Evolutionary conservation across 2,329 filamentous ascomycete species (phyloP).

Genomic region (Ustulina deusta): DNA sequence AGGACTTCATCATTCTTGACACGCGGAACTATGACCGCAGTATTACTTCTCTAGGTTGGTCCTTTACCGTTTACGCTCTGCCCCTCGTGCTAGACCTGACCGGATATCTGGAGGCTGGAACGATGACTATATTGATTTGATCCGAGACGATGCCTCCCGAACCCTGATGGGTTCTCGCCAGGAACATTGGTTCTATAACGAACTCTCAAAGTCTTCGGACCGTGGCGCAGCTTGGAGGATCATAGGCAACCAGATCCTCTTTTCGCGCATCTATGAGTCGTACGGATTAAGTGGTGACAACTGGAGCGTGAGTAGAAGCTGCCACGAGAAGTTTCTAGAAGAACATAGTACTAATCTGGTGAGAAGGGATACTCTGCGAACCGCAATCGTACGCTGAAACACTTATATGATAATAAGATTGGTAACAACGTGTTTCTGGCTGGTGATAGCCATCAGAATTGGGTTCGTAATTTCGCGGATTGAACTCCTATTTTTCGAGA

Average conservation of each 20-base stretch:
- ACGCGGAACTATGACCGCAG: conserved; percentile 76
- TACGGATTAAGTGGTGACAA: conserved; percentile 51
- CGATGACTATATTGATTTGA: conserved; percentile 69
- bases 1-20: conserved; percentile 75
- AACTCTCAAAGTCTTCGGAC: conserved; percentile 67
- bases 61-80: not conserved
- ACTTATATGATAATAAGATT: conserved; percentile 75
- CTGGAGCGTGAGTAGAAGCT: conserved; percentile 51
- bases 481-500: not conserved
- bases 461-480: conserved; percentile 57
- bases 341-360: not conserved
- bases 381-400: conserved; percentile 75
- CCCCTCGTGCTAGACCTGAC: conserved; percentile 15
- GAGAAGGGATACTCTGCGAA: conserved; percentile 74
- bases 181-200: conserved; percentile 79
- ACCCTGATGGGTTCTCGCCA: conserved; percentile 78
- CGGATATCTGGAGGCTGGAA: conserved; percentile 65
- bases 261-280: conserved; percentile 64
- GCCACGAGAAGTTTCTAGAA: not conserved
- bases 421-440: conserved; percentile 79
- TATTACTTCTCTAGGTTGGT: conserved; percentile 62
- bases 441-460: conserved; percentile 76
- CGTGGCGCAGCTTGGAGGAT: conserved; percentile 78
- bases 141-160: conserved; percentile 74
- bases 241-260: conserved; percentile 77